Evolutionary conservation across 441 rosid species (phyloP).

Genomic region (Bruguiera hainesii): DNA sequence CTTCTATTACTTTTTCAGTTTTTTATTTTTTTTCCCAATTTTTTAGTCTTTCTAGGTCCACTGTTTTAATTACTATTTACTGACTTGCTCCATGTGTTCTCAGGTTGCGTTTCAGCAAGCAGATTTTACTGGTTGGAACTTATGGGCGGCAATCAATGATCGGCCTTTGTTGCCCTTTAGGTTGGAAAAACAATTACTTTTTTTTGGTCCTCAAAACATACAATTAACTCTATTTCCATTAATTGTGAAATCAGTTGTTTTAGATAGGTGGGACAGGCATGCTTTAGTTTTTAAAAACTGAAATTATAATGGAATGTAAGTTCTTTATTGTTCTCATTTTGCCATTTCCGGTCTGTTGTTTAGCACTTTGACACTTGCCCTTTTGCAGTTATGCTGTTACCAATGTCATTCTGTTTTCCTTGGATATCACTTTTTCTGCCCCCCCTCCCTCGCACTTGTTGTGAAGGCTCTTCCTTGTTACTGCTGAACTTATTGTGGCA

Average conservation of each 20-base stretch:
- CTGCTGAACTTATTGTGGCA: background rate
- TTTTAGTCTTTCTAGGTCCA: background rate
- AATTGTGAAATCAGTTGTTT: background rate
- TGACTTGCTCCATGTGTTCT: slow-evolving; percentile 17
- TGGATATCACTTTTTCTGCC: background rate
- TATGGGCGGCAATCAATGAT: slow-evolving; percentile 91
- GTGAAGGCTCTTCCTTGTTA: no score
- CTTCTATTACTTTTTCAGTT: background rate
- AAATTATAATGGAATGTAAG: background rate
- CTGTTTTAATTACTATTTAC: background rate
- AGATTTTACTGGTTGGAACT: slow-evolving; percentile 92
- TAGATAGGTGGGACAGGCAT: background rate
- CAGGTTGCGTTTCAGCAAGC: slow-evolving; percentile 99
- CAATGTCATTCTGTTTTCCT: background rate
- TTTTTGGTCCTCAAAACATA: background rate
- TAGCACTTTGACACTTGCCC: background rate
- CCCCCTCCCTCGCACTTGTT: background rate
- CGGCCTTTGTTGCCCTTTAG: slow-evolving; percentile 91
- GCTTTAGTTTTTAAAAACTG: background rate
- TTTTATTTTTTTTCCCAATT: background rate
- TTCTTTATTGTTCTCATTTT: background rate
- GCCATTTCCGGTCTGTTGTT: background rate
- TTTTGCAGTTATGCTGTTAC: background rate
- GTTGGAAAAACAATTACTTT: slow-evolving; percentile 28
- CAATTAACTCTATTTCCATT: background rate